phyloP scores from a whole-genome alignment of 164 flowering plant genomes.

The Chimonanthus salicifolius region DNA sequence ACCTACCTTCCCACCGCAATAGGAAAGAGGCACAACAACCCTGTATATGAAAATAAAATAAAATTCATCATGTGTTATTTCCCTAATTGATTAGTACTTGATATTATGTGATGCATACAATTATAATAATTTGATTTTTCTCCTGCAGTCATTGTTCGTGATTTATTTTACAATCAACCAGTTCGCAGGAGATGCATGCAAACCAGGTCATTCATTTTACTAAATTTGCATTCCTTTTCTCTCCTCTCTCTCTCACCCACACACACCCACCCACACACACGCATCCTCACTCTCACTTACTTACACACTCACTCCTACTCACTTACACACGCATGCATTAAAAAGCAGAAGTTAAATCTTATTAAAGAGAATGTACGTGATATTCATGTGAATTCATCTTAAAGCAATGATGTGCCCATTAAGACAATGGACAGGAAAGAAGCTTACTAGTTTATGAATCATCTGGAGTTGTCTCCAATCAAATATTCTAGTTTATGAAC shows the following conservation, averaged over 20 bases:
- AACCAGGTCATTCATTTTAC: constrained; percentile 48
- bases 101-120: not conserved
- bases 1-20: too few relatives aligned
- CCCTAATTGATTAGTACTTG: not conserved
- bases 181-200: constrained; percentile 83
- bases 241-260: not conserved
- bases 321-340: not conserved
- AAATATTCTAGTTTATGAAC: too few relatives aligned
- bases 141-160: constrained; percentile 71
- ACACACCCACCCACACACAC: not conserved
- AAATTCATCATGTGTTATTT: too few relatives aligned
- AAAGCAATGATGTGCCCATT: too few relatives aligned
- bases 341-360: not conserved
- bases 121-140: not conserved
- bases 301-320: not conserved
- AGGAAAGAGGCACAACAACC: too few relatives aligned
- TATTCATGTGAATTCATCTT: too few relatives aligned
- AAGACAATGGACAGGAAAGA: too few relatives aligned
- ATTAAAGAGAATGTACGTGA: too few relatives aligned
- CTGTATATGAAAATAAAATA: too few relatives aligned
- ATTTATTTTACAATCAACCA: constrained; percentile 94
- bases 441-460: too few relatives aligned
- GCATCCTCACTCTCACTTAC: not conserved
- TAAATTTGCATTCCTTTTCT: not conserved
- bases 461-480: too few relatives aligned